Conservation (phyloP, 2,329 filamentous ascomycete species). For the Verticillium longisporum region DNA sequence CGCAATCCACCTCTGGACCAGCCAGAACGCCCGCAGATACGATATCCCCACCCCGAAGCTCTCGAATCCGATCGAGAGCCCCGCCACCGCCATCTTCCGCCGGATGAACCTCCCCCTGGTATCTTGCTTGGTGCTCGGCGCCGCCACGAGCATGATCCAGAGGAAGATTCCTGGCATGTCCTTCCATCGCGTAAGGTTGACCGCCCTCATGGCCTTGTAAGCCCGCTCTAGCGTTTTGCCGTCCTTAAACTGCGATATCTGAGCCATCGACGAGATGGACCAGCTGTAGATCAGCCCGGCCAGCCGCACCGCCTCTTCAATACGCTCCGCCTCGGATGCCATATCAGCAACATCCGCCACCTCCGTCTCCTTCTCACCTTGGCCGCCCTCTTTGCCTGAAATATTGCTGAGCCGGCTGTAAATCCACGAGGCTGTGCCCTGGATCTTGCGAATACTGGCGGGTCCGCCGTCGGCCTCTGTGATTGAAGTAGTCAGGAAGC, state of each 20-base stretch:
- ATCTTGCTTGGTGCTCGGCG: slow-evolving; percentile 15
- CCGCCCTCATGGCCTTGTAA: slow-evolving; percentile 16
- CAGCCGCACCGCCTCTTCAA: slow-evolving; percentile 16
- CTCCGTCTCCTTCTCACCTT: background rate
- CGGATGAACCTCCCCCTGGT: slow-evolving; percentile 20
- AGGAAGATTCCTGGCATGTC: slow-evolving; percentile 21
- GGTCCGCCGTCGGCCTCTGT: slow-evolving; percentile 2
- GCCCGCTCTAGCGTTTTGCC: slow-evolving; percentile 11
- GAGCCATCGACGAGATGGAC: slow-evolving; percentile 15
- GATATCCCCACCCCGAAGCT: slow-evolving; percentile 18
- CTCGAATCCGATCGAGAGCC: slow-evolving; percentile 18
- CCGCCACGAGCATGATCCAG: slow-evolving; percentile 20
- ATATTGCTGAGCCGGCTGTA: slow-evolving; percentile 8
- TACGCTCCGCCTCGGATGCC: slow-evolving; percentile 3
- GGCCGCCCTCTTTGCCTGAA: background rate
- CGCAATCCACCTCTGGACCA: slow-evolving; percentile 20
- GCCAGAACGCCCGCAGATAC: slow-evolving; percentile 18
- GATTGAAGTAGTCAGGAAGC: slow-evolving; percentile 17
- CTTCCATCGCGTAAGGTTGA: slow-evolving; percentile 21
- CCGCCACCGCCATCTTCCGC: slow-evolving; percentile 19
- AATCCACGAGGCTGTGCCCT: slow-evolving; percentile 16
- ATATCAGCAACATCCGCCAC: background rate
- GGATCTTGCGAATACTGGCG: slow-evolving; percentile 10
- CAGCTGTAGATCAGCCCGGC: slow-evolving; percentile 18
- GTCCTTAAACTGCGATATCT: slow-evolving; percentile 17